Percentiles rank a stretch among this genome's conserved stretches.
Evolutionary conservation across 83 land plant genomes (phyloP).

Genomic region (Thuja plicata): DNA sequence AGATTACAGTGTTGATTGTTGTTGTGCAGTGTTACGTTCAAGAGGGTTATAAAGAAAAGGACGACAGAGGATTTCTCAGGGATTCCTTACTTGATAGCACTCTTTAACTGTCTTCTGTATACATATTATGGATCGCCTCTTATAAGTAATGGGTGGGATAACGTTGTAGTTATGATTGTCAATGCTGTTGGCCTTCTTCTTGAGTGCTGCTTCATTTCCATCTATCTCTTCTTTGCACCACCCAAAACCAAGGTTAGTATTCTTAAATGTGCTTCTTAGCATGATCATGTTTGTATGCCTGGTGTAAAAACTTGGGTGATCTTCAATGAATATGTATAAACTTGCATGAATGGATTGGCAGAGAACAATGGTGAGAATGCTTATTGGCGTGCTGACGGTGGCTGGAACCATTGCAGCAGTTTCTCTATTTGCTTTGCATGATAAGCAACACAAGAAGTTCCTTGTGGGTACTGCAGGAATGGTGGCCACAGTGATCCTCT

Average conservation of each 20-base stretch:
- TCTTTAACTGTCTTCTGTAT: constrained; percentile 53
- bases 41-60: constrained; percentile 43
- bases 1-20: neutral
- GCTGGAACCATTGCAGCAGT: neutral
- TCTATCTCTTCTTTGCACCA: constrained; percentile 39
- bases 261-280: neutral
- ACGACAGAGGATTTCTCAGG: constrained; percentile 52
- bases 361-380: constrained; percentile 6
- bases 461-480: constrained; percentile 2
- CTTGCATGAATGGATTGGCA: neutral
- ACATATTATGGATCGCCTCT: constrained; percentile 67
- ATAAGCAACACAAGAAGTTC: neutral
- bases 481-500: constrained; percentile 8
- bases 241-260: constrained; percentile 27
- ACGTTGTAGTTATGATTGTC: constrained; percentile 48
- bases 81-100: constrained; percentile 49
- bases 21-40: neutral
- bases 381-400: neutral
- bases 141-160: constrained; percentile 48
- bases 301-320: neutral
- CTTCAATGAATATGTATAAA: neutral
- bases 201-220: constrained; percentile 44
- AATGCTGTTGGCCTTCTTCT: constrained; percentile 52
- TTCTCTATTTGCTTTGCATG: neutral
- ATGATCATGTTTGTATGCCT: neutral